These are phyloP conservation scores for Hansfordia pulvinata DNA, from an alignment of 2,329 filamentous ascomycete genomes.

Conservation along the genomic window DNA sequence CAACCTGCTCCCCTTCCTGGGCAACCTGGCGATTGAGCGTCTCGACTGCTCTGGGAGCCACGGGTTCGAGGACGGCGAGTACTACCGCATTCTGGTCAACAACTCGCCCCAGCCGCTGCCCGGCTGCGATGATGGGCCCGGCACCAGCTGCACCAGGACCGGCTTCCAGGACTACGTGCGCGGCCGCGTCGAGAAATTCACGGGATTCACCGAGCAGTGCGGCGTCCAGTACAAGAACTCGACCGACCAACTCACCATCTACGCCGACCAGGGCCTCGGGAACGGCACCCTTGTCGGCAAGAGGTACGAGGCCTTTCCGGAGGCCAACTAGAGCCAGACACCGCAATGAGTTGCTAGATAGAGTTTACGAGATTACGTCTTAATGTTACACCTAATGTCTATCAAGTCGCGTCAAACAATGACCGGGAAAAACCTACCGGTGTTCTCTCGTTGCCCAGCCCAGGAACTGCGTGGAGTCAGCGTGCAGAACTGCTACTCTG, in stretches of 20 bases:
- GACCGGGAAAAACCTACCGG: too few species aligned
- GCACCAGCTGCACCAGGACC: slow-evolving; percentile 25
- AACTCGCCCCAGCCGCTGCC: slow-evolving; percentile 26
- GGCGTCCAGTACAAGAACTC: slow-evolving; percentile 19
- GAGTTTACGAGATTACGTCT: too few species aligned
- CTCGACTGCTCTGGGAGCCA: slow-evolving; percentile 44
- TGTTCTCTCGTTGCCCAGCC: too few species aligned
- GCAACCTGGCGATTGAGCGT: slow-evolving; percentile 53
- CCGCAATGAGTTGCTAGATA: too few species aligned
- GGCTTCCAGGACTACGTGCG: slow-evolving; percentile 25
- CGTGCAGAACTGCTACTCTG: too few species aligned
- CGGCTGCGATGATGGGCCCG: slow-evolving; percentile 27
- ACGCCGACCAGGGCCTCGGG: slow-evolving; percentile 5
- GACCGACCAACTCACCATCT: slow-evolving; percentile 20
- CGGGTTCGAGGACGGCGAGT: slow-evolving; percentile 37
- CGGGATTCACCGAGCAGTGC: slow-evolving; percentile 25
- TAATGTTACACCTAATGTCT: too few species aligned
- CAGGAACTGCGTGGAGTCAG: too few species aligned
- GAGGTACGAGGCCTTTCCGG: too few species aligned
- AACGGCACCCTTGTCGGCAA: too few species aligned
- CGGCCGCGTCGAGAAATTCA: slow-evolving; percentile 21
- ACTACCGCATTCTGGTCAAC: slow-evolving; percentile 30
- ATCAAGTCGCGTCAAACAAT: too few species aligned
- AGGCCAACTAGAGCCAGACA: too few species aligned
- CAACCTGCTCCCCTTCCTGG: slow-evolving; percentile 49